Percentiles rank a stretch among this genome's conserved stretches.
These are phyloP conservation scores for Pseudogymnoascus sp. DNA, from an alignment of 2,329 filamentous ascomycete species.

Conservation along the genomic window DNA sequence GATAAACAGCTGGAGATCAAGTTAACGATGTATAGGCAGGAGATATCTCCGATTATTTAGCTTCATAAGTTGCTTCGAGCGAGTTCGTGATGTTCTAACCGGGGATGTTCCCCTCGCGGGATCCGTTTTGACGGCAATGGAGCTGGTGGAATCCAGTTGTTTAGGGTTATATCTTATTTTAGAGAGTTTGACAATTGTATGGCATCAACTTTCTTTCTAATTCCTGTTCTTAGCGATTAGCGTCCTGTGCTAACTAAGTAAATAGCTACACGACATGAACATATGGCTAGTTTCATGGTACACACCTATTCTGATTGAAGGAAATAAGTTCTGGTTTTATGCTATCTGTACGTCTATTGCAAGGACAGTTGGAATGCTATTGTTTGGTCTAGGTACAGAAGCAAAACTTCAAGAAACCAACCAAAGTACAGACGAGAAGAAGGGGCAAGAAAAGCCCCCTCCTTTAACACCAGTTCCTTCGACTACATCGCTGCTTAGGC, in stretches of 20 bases:
- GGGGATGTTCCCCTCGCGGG: background rate
- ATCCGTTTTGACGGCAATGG: background rate
- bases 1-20: background rate
- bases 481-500: background rate
- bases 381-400: background rate
- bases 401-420: background rate
- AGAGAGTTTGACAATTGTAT: conserved; percentile 9
- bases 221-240: background rate
- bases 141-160: background rate
- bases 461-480: background rate
- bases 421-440: background rate
- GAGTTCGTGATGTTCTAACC: conserved; percentile 7
- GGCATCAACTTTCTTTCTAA: background rate
- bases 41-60: conserved; percentile 15
- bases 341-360: conserved; percentile 11
- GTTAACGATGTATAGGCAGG: conserved; percentile 6
- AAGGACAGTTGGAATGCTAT: conserved; percentile 5
- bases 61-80: conserved; percentile 11
- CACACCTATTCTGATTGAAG: conserved; percentile 11
- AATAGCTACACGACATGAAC: conserved; percentile 13
- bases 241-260: background rate
- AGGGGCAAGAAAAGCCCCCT: background rate
- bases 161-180: conserved; percentile 5
- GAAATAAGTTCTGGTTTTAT: conserved; percentile 15
- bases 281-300: conserved; percentile 15